These are phyloP conservation scores for Leersia perrieri DNA, from an alignment of 176 grass and related monocot species.

Conservation along the genomic window DNA sequence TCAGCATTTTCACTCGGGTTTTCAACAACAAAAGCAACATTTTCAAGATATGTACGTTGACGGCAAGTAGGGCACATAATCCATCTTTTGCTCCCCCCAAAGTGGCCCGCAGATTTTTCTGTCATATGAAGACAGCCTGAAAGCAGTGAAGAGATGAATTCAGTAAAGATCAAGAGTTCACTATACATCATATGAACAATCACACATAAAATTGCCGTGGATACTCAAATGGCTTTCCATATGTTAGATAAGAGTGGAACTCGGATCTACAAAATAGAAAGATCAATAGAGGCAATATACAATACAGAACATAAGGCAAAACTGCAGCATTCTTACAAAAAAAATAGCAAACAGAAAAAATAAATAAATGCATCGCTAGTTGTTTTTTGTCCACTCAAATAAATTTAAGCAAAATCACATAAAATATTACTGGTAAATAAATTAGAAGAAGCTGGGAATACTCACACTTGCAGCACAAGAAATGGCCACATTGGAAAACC, in stretches of 20 bases:
- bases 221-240: constrained; percentile 2
- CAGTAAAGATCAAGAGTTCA: constrained; percentile 6
- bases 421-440: not conserved
- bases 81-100: constrained; percentile 68
- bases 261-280: not conserved
- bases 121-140: constrained; percentile 87
- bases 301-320: not conserved
- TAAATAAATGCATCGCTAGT: constrained; percentile 7
- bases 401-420: constrained; percentile 5
- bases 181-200: constrained; percentile 16
- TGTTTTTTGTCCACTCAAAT: constrained; percentile 20
- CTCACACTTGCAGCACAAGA: constrained; percentile 95
- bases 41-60: constrained; percentile 77
- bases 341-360: constrained; percentile 12
- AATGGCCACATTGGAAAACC: constrained; percentile 95
- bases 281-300: not conserved
- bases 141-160: constrained; percentile 20
- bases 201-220: constrained; percentile 5
- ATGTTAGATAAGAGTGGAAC: constrained; percentile 2
- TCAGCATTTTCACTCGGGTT: constrained; percentile 47
- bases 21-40: constrained; percentile 86
- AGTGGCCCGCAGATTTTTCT: constrained; percentile 56
- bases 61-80: constrained; percentile 94
- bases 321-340: not conserved
- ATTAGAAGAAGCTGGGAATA: constrained; percentile 33